Base-by-base conservation (phyloP, 495 filamentous ascomycete genomes). In the Aspergillus saccharolyticus region DNA sequence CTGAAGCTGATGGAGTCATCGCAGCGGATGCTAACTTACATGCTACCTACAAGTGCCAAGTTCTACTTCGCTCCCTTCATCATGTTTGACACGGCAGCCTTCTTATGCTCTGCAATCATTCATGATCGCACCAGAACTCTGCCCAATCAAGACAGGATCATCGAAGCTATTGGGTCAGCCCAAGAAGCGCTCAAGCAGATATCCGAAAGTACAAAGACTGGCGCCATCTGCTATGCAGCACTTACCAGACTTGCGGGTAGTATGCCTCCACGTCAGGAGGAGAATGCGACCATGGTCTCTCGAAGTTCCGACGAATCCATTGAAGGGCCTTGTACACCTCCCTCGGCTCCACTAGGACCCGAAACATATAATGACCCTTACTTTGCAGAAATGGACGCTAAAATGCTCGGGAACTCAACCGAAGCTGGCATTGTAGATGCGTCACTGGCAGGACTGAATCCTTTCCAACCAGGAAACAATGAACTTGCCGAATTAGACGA, bases 1-100 rank as follows among this genome's bases (percentile, higher is more conserved):
- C 46, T 81, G 17, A 74, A 70, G 20, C 48, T 80, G 18, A 70
- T 80, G 57, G 59, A 72, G 21, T 64, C 71, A 3, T 71, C 75
- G 21, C 72, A 68, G 47, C 57, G 42, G 17, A 70, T 81, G 9
- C 75, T 76, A 54, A 67, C 78, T 10, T 67, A 66, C 28, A 55
- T 78, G 10, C 71, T 66, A 15, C 77, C 78, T 12, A 62, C 67
- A 5, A 75, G 77, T 47, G 73, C 74, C 21, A 79, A 76, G 53
- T 82, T 80, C 46, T 75, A 82, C 47, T 70, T 78, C 44, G 73
- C 80, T 42, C 73, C 77, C n/a, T 82, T 82, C 51, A 68, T 75
- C 45, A 69, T 81, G 15, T 82, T 83, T 49, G 77, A 82, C 52
- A 76, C 77, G 0, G 69, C 75, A 1, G 76, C 78, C 6, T 70